Evolutionary conservation across 371 early-diverging fungal genomes (phyloP).

Genomic region (Circinella umbellata): DNA sequence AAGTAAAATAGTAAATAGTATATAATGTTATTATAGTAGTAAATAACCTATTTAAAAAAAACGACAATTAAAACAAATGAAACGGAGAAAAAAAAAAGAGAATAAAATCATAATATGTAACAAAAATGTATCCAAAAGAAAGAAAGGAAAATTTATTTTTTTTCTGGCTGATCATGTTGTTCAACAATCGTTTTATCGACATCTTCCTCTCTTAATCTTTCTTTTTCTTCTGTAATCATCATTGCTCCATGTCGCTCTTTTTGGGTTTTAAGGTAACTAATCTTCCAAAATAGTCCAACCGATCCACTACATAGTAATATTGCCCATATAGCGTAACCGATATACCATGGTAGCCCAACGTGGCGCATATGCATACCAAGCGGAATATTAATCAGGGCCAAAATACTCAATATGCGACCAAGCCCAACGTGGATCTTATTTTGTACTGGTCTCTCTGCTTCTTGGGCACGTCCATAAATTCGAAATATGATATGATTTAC

Average conservation of each 20-base stretch:
- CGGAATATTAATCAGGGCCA: constrained; percentile 37
- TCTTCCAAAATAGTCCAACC: constrained; percentile 23
- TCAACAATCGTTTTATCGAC: neutral
- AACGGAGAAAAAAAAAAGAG: too few relatives aligned
- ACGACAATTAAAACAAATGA: too few relatives aligned
- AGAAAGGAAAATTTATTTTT: too few relatives aligned
- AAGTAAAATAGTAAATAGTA: neutral
- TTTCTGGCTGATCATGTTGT: too few relatives aligned
- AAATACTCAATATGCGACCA: constrained; percentile 24
- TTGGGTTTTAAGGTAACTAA: neutral
- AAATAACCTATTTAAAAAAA: too few relatives aligned
- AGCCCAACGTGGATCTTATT: constrained; percentile 41
- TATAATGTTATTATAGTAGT: too few relatives aligned
- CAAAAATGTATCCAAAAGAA: too few relatives aligned
- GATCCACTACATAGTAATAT: constrained; percentile 12
- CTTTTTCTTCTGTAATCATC: neutral
- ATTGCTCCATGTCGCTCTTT: neutral
- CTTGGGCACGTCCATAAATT: constrained; percentile 21
- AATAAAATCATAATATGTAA: too few relatives aligned
- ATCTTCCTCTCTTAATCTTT: neutral
- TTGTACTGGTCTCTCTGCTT: constrained; percentile 32
- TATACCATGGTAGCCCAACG: constrained; percentile 17
- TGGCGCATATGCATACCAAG: constrained; percentile 38
- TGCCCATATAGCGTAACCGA: constrained; percentile 31
- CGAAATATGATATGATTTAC: constrained; percentile 38